Evolutionary conservation across 192 early-diverging fungal species (phyloP).

Genomic region (Piromyces sp.): DNA sequence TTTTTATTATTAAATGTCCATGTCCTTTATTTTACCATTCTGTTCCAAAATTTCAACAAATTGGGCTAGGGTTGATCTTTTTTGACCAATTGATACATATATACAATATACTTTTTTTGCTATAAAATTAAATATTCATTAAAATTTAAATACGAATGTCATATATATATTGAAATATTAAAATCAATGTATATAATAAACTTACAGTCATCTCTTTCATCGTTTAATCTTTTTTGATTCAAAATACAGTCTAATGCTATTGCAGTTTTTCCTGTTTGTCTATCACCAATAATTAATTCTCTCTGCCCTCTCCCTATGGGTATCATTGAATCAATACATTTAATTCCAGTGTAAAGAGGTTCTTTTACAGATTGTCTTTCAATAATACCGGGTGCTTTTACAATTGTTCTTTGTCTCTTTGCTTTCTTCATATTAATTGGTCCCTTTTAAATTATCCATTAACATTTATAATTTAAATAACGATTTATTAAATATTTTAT

Average conservation of each 20-base stretch:
- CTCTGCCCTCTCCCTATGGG: constrained; percentile 99
- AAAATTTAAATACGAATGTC: not conserved
- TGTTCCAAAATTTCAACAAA: constrained; percentile 96
- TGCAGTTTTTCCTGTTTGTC: constrained; percentile 99
- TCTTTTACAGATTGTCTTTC: constrained; percentile 97
- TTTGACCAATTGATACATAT: constrained; percentile 98
- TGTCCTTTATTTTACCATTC: too few relatives aligned
- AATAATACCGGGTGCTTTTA: constrained; percentile 99
- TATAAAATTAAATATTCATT: constrained; percentile 1
- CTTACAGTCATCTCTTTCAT: constrained; percentile 64
- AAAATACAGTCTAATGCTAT: constrained; percentile 97
- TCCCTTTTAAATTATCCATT: constrained; percentile 26
- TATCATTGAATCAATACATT: constrained; percentile 99
- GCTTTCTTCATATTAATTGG: constrained; percentile 55
- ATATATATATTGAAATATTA: too few relatives aligned
- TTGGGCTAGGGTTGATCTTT: constrained; percentile 98
- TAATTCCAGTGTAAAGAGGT: constrained; percentile 99
- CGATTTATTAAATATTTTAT: too few relatives aligned
- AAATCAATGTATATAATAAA: too few relatives aligned
- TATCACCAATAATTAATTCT: constrained; percentile 99
- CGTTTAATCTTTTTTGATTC: constrained; percentile 99
- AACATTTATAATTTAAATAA: not conserved
- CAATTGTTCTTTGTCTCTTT: constrained; percentile 82
- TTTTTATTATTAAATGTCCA: too few relatives aligned
- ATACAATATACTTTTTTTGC: constrained; percentile 98